Evolutionary conservation across 306 rosid species (phyloP).

Genomic region (Erythrophleum fordii): DNA sequence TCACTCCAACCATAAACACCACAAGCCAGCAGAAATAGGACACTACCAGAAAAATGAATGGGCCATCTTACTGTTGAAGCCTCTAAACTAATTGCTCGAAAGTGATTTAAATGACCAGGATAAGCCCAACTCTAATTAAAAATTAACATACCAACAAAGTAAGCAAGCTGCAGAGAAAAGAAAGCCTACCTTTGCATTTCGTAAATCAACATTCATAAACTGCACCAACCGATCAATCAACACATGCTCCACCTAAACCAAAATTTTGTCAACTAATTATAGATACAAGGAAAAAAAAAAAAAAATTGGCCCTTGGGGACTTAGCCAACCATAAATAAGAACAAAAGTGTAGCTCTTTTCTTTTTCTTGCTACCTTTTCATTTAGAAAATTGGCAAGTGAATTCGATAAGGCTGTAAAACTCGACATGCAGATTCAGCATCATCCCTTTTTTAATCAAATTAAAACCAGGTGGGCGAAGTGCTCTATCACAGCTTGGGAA

Average conservation of each 20-base stretch:
- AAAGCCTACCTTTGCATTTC: constrained; percentile 70
- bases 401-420: neutral
- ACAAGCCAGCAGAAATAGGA: too few relatives aligned
- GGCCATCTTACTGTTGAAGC: too few relatives aligned
- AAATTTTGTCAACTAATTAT: constrained; percentile 28
- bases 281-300: constrained; percentile 23
- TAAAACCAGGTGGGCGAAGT: neutral
- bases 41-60: too few relatives aligned
- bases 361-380: neutral
- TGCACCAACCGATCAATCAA: constrained; percentile 77
- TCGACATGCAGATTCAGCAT: neutral
- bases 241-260: constrained; percentile 90
- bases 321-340: neutral
- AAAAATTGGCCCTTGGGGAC: neutral
- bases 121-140: neutral
- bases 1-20: too few relatives aligned
- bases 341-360: neutral
- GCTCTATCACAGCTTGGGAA: neutral
- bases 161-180: constrained; percentile 8
- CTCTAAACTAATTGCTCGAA: neutral
- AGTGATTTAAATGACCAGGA: neutral
- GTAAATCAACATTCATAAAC: constrained; percentile 82
- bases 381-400: constrained; percentile 25
- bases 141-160: neutral
- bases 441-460: neutral